Conservation (phyloP, 208 protist genomes). For the Crithidia bombi region DNA sequence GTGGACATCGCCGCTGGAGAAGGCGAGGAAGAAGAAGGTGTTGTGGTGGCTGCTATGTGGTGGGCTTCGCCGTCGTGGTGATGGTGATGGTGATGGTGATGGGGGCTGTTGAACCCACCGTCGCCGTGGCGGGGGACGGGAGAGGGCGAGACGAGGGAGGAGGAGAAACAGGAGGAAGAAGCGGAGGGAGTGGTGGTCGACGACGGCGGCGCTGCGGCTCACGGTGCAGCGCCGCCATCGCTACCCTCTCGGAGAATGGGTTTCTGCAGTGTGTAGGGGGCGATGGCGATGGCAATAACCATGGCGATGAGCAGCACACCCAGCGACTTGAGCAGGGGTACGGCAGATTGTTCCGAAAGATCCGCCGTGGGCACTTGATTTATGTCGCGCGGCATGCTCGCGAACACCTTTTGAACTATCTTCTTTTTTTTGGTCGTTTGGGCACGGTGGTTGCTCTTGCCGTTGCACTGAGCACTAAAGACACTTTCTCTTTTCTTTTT, state of each 20-base stretch:
- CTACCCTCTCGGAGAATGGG: not conserved
- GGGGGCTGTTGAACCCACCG: not conserved
- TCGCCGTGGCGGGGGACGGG: not conserved
- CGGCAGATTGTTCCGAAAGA: not conserved
- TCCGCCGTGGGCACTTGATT: not conserved
- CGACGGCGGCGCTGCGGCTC: not conserved
- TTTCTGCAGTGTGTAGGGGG: conserved; percentile 3
- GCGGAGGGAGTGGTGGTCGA: not conserved
- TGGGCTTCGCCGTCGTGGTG: too few species aligned
- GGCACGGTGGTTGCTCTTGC: not conserved
- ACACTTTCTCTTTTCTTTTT: too few species aligned
- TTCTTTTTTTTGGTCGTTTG: not conserved
- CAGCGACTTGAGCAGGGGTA: conserved; percentile 10
- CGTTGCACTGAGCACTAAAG: too few species aligned
- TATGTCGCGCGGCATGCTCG: not conserved
- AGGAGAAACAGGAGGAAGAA: not conserved
- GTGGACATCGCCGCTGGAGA: conserved; percentile 9
- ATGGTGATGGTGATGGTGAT: not conserved
- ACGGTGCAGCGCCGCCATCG: not conserved
- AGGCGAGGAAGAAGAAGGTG: too few species aligned
- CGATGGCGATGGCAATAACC: conserved; percentile 3
- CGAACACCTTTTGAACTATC: conserved; percentile 21
- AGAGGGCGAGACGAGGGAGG: not conserved
- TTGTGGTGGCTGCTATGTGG: too few species aligned
- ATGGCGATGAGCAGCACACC: conserved; percentile 5